Evolutionary conservation across 75 land plant genomes (phyloP), one percentile per base, ranked within the genome.

Genomic region (Pseudotsuga menziesii): DNA sequence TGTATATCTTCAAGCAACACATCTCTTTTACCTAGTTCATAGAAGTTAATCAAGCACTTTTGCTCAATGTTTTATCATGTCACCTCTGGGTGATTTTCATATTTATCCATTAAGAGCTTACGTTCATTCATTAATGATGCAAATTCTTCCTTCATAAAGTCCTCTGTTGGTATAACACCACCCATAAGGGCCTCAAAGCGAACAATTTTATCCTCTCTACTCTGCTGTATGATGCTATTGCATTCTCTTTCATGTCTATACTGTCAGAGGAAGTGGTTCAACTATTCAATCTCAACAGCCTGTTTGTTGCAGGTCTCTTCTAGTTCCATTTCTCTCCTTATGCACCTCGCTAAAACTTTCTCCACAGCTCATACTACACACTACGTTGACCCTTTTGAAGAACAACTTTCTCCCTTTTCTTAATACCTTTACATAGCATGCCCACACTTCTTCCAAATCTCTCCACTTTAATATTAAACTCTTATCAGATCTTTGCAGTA

Each of bases 211-310:
- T 93, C 95, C 63, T 95, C 98, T 48, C 93, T 80, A 57, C 87
- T 86, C 77, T 93, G 91, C 67, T 85, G 89, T 63, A 93, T 81
- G 4, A 91, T 84, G 1, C 89, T 78, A 83, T 85, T 91, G 83
- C 98, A 93, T 74, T 95, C 98, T 27, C 98, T 85, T 75, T 95
- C 98, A 76, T 95, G 93, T 83, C 86, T 92, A 78, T 95, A 95
- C 74, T 95, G 98, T 56, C 92, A 87, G 29, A 95, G 95, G 89
- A 95, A 79, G 57, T 91, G 91, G 56, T 95, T 95, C 0, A 95
- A 85, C 36, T 95, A 90, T 62, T 75, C 85, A 35, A 95, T 92
- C 70, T 95, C 98, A 74, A 90, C 84, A 76, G 84, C 76, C 82
- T 95, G 91, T 82, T 88, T 88, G 11, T 82, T 73, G 82, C 89